Evolutionary conservation across 2,329 filamentous ascomycete species (phyloP).

Genomic region (Chaetomiaceae sp.): DNA sequence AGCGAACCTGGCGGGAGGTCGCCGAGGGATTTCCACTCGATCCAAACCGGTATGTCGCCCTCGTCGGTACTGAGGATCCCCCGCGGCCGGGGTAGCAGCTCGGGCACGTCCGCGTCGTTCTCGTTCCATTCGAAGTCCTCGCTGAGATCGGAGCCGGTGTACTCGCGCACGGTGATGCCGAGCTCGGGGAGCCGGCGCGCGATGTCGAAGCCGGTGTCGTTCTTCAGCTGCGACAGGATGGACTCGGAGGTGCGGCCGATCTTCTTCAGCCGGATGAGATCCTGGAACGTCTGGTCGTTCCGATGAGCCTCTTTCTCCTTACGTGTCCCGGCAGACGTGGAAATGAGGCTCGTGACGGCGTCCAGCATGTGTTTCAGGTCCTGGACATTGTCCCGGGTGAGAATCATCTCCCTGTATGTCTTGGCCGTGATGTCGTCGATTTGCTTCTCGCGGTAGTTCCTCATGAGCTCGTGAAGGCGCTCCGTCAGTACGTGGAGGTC

Average conservation of each 20-base stretch:
- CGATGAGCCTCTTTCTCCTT: constrained; percentile 7
- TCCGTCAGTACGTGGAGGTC: constrained; percentile 24
- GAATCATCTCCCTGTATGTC: constrained; percentile 25
- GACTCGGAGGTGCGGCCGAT: constrained; percentile 19
- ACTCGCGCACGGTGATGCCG: constrained; percentile 11
- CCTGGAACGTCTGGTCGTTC: constrained; percentile 18
- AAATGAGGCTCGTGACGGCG: constrained; percentile 17
- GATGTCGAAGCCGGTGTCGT: not conserved
- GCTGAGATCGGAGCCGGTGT: constrained; percentile 5
- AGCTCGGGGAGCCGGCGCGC: not conserved
- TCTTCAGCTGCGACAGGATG: constrained; percentile 17
- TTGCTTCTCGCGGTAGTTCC: constrained; percentile 15
- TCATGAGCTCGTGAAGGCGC: constrained; percentile 24
- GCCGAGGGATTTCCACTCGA: constrained; percentile 23
- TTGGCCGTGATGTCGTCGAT: constrained; percentile 25
- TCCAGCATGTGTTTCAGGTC: constrained; percentile 22
- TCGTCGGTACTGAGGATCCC: constrained; percentile 14
- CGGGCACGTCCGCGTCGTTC: constrained; percentile 3
- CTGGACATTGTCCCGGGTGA: constrained; percentile 21
- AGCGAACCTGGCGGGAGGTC: constrained; percentile 6
- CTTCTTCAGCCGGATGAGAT: constrained; percentile 22
- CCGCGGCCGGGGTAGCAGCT: constrained; percentile 13
- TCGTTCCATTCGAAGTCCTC: constrained; percentile 19
- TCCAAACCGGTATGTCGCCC: constrained; percentile 19
- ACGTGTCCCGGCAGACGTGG: constrained; percentile 11